Conservation (phyloP, 345 rosid genomes). For the Raphanus sativus region DNA sequence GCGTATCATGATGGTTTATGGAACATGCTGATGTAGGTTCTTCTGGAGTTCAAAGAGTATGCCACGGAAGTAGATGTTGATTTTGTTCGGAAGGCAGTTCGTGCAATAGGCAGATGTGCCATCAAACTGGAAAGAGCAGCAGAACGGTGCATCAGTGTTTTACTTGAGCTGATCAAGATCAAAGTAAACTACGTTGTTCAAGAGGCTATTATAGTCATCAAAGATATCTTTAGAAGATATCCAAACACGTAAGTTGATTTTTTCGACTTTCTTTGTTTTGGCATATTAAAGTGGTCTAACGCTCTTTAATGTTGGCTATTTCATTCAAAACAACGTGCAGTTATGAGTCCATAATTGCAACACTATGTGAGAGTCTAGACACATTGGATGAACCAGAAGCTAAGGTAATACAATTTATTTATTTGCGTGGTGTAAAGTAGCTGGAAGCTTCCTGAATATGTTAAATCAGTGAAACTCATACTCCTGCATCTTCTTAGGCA, state of each 20-base stretch:
- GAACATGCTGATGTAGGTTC: conserved; percentile 54
- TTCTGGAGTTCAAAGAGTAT: conserved; percentile 95
- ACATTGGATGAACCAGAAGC: conserved; percentile 96
- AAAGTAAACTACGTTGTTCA: conserved; percentile 98
- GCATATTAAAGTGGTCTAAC: neutral
- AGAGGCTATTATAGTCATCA: conserved; percentile 96
- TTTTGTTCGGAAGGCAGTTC: conserved; percentile 93
- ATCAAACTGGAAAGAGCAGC: conserved; percentile 97
- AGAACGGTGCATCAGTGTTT: conserved; percentile 93
- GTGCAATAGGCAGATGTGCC: conserved; percentile 96
- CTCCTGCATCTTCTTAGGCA: conserved; percentile 51
- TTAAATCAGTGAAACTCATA: conserved; percentile 1
- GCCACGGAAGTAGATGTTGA: conserved; percentile 99
- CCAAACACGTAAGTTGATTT: conserved; percentile 72
- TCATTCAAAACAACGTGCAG: conserved; percentile 71
- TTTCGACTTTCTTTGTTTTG: conserved; percentile 10
- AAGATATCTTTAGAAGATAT: conserved; percentile 97
- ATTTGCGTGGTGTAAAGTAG: neutral
- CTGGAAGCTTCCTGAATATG: conserved; percentile 43
- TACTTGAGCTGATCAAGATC: conserved; percentile 94
- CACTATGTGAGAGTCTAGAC: conserved; percentile 92
- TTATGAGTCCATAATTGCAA: conserved; percentile 88
- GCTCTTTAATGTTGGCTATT: conserved; percentile 16
- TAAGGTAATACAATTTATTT: conserved; percentile 54
- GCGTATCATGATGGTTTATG: conserved; percentile 24